These are phyloP conservation scores for Beverwykella pulmonaria DNA, from an alignment of 495 filamentous ascomycete species.

Conservation along the genomic window DNA sequence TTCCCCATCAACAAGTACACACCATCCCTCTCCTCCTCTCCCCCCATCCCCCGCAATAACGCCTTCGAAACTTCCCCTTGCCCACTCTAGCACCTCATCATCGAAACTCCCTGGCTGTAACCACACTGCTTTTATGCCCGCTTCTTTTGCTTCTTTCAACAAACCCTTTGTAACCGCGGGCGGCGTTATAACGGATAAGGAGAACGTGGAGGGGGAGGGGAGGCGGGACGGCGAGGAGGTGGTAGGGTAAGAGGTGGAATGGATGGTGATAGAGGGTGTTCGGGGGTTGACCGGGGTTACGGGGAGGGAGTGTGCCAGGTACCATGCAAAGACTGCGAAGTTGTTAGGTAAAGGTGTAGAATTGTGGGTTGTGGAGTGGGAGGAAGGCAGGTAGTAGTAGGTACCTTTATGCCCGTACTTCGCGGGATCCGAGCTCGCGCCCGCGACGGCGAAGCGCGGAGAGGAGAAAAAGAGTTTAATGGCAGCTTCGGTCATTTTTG, in stretches of 20 bases:
- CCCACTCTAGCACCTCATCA: conserved; percentile 69
- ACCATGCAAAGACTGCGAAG: conserved; percentile 76
- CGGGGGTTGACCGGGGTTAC: conserved; percentile 83
- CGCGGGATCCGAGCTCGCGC: conserved; percentile 76
- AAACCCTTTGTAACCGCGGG: conserved; percentile 70
- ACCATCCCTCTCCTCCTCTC: conserved; percentile 76
- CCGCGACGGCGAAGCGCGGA: conserved; percentile 84
- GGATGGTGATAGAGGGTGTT: conserved; percentile 60
- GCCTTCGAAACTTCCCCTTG: conserved; percentile 64
- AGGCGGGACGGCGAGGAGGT: conserved; percentile 67
- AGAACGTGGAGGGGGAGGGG: conserved; percentile 65
- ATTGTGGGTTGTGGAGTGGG: not conserved
- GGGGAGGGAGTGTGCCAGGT: conserved; percentile 72
- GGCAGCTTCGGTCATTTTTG: conserved; percentile 53
- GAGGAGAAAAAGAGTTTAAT: conserved; percentile 82
- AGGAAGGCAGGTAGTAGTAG: conserved; percentile 15
- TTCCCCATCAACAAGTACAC: conserved; percentile 89
- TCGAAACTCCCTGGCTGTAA: conserved; percentile 90
- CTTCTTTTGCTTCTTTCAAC: conserved; percentile 75
- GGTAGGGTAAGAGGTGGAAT: conserved; percentile 60
- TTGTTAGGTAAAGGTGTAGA: not conserved
- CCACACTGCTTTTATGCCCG: conserved; percentile 82
- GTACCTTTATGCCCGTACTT: conserved; percentile 93
- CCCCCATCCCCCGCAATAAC: conserved; percentile 72
- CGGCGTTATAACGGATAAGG: conserved; percentile 85